These are phyloP conservation scores for Suillus subaureus DNA, from an alignment of 768 basidiomycete species.

Conservation along the genomic window DNA sequence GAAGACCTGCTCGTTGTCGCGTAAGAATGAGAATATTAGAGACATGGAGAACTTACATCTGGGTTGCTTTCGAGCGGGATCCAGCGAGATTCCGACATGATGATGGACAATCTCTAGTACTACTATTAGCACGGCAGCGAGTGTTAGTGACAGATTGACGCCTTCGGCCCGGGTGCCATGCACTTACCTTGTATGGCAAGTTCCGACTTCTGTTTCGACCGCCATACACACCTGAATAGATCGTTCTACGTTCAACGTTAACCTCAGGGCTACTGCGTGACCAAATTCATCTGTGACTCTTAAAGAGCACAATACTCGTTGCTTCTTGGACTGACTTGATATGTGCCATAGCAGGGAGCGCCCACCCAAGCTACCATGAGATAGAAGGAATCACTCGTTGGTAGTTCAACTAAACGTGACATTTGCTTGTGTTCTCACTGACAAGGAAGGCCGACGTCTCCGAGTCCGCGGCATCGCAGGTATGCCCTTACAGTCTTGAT, in stretches of 20 bases:
- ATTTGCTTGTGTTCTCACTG: not conserved
- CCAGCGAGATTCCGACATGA: slow-evolving; percentile 49
- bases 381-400: not conserved
- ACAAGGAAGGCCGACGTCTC: not conserved
- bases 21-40: slow-evolving; percentile 12
- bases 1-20: slow-evolving; percentile 26
- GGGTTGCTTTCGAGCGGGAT: slow-evolving; percentile 83
- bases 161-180: not conserved
- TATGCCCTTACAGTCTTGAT: not conserved
- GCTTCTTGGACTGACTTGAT: not conserved
- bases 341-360: not conserved
- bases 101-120: slow-evolving; percentile 7
- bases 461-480: not conserved
- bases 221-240: not conserved
- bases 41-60: slow-evolving; percentile 35
- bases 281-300: not conserved
- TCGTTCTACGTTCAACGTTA: too few relatives aligned
- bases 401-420: not conserved
- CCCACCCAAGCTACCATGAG: not conserved
- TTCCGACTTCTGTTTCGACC: not conserved
- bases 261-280: not conserved
- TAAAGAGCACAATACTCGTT: not conserved
- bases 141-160: too few relatives aligned
- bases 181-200: not conserved
- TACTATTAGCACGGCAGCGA: slow-evolving; percentile 3